phyloP scores from a whole-genome alignment of 2,329 filamentous ascomycete species.

The Alternaria ethzedia region DNA sequence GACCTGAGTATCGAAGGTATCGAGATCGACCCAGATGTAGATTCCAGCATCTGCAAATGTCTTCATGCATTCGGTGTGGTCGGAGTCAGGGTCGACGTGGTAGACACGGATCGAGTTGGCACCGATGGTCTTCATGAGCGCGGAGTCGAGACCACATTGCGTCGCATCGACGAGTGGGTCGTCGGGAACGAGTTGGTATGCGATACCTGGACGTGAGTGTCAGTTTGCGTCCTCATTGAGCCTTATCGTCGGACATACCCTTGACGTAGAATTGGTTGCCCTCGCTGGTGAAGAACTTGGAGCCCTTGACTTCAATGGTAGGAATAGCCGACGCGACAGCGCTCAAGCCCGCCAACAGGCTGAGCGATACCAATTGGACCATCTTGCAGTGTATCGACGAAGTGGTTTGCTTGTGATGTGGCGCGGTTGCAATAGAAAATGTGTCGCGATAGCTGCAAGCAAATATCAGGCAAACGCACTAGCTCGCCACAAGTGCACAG shows the following conservation, averaged over 20 bases:
- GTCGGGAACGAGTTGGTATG: constrained; percentile 69
- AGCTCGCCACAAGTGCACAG: not conserved
- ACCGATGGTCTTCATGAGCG: constrained; percentile 79
- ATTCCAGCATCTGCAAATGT: constrained; percentile 74
- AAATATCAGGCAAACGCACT: not conserved
- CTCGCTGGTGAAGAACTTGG: constrained; percentile 84
- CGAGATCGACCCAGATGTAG: constrained; percentile 84
- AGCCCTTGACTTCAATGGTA: constrained; percentile 68
- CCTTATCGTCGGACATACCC: constrained; percentile 56
- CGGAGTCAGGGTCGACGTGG: constrained; percentile 74
- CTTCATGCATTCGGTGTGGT: constrained; percentile 82
- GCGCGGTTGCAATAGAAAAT: not conserved
- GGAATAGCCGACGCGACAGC: constrained; percentile 56
- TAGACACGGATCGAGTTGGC: constrained; percentile 88
- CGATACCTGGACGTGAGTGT: constrained; percentile 64
- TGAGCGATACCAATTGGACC: constrained; percentile 13
- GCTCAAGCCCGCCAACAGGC: constrained; percentile 34
- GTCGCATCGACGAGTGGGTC: constrained; percentile 78
- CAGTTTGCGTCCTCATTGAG: not conserved
- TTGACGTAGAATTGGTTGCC: constrained; percentile 86
- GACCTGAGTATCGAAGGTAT: constrained; percentile 71
- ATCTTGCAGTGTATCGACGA: constrained; percentile 4
- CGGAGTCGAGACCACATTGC: constrained; percentile 78
- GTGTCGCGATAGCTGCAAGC: not conserved
- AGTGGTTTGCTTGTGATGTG: not conserved